These are phyloP conservation scores for Penicillium steckii DNA, from an alignment of 495 filamentous ascomycete genomes.

Conservation along the genomic window DNA sequence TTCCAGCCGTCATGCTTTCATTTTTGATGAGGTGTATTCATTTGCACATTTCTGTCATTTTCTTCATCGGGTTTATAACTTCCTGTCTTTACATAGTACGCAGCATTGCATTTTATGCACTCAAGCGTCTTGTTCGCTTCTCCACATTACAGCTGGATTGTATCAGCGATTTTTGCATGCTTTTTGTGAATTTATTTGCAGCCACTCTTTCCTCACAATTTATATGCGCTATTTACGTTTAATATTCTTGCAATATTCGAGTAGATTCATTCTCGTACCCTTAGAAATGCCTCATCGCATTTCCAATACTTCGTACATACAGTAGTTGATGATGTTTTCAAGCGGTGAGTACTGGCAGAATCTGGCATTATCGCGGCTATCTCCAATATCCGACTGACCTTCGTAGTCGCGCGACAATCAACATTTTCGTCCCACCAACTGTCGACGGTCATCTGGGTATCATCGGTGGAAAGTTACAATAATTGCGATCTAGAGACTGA, in stretches of 20 bases:
- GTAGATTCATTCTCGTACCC: not conserved
- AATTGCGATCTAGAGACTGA: not conserved
- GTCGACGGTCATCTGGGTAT: not conserved
- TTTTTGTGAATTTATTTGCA: constrained; percentile 9
- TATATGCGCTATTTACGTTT: not conserved
- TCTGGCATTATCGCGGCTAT: not conserved
- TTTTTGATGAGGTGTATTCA: not conserved
- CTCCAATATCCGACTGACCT: not conserved
- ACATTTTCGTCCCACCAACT: not conserved
- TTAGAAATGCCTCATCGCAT: too few relatives aligned
- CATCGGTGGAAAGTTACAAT: not conserved
- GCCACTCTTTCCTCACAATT: constrained; percentile 8
- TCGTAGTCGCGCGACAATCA: not conserved
- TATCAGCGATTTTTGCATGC: constrained; percentile 7
- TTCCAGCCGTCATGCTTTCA: constrained; percentile 13
- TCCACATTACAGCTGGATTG: constrained; percentile 2
- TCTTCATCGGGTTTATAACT: constrained; percentile 2
- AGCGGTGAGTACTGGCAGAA: not conserved
- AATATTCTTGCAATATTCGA: not conserved
- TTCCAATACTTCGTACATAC: not conserved
- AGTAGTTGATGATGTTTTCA: constrained; percentile 4
- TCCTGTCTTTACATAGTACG: constrained; percentile 15
- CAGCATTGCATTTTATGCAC: constrained; percentile 26
- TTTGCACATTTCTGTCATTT: not conserved
- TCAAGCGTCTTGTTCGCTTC: constrained; percentile 14